A percentile compares a stretch with the other conserved stretches of the same genome.
Evolutionary conservation across 306 rosid species (phyloP).

Genomic region (Dryas drummondii): DNA sequence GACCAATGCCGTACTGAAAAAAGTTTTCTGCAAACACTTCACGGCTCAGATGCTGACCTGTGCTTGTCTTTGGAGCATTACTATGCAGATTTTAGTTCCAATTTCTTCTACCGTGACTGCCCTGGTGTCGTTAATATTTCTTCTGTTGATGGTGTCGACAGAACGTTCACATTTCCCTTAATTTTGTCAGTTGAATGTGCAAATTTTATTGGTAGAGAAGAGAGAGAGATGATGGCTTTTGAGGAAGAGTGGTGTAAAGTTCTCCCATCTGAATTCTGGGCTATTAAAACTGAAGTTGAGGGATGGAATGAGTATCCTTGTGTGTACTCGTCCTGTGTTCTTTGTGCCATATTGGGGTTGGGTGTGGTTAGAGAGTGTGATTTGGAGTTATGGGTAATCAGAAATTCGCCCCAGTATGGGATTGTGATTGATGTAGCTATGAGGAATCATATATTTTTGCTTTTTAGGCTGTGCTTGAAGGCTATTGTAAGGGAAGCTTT

Average conservation of each 20-base stretch:
- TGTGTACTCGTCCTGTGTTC: constrained; percentile 38
- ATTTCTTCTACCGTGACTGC: constrained; percentile 60
- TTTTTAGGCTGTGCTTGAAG: constrained; percentile 55
- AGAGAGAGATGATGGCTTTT: not conserved
- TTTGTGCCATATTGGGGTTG: constrained; percentile 38
- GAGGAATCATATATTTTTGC: constrained; percentile 55
- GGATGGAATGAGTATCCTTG: constrained; percentile 61
- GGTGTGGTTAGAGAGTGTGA: constrained; percentile 27
- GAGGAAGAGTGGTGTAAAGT: constrained; percentile 20
- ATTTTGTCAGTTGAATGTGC: constrained; percentile 52
- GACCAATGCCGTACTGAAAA: constrained; percentile 15
- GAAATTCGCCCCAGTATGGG: constrained; percentile 70
- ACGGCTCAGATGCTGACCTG: constrained; percentile 38
- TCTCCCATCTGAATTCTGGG: constrained; percentile 61
- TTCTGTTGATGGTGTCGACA: constrained; percentile 23
- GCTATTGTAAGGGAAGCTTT: constrained; percentile 59
- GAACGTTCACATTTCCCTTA: constrained; percentile 54
- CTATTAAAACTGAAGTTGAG: constrained; percentile 47
- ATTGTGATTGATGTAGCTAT: constrained; percentile 55
- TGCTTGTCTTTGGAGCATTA: constrained; percentile 51
- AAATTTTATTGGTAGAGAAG: constrained; percentile 6
- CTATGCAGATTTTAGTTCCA: constrained; percentile 31
- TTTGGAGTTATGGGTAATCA: constrained; percentile 50
- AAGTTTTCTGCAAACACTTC: constrained; percentile 13
- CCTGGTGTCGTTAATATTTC: constrained; percentile 62